Conservation (phyloP, 2,329 filamentous ascomycete species). For the Orbilia javanica region DNA sequence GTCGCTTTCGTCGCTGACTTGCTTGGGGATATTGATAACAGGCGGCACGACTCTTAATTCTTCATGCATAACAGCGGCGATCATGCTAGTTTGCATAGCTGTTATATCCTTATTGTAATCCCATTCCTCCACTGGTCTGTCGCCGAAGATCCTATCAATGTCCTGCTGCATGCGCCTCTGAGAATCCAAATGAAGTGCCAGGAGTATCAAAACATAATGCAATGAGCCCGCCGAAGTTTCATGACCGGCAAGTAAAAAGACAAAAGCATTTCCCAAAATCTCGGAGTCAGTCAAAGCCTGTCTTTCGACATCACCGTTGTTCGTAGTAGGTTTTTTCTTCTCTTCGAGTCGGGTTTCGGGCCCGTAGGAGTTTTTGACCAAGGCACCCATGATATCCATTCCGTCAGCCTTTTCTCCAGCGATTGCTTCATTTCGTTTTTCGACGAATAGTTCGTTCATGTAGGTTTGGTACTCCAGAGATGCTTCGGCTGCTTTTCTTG, state of each 20-base stretch:
- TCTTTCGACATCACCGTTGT: conserved; percentile 60
- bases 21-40: conserved; percentile 79
- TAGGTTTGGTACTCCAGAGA: conserved; percentile 76
- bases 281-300: conserved; percentile 72
- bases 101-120: conserved; percentile 61
- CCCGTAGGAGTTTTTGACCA: conserved; percentile 68
- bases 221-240: conserved; percentile 83
- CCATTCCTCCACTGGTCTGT: conserved; percentile 60
- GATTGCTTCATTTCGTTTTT: conserved; percentile 70
- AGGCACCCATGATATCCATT: conserved; percentile 70
- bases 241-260: conserved; percentile 79
- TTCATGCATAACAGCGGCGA: conserved; percentile 46
- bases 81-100: conserved; percentile 56
- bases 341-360: conserved; percentile 35
- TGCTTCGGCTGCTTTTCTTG: conserved; percentile 70
- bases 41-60: conserved; percentile 71
- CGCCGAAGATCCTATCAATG: conserved; percentile 68
- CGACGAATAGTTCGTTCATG: conserved; percentile 76
- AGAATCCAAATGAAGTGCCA: conserved; percentile 75
- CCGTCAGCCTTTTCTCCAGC: conserved; percentile 63
- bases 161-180: conserved; percentile 78
- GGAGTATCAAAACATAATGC: conserved; percentile 77
- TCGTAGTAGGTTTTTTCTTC: conserved; percentile 29
- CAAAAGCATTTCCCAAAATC: conserved; percentile 79
- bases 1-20: conserved; percentile 64